phyloP scores from a whole-genome alignment of 1,284 basidiomycete genomes.

The Fomitiporia mediterranea region DNA sequence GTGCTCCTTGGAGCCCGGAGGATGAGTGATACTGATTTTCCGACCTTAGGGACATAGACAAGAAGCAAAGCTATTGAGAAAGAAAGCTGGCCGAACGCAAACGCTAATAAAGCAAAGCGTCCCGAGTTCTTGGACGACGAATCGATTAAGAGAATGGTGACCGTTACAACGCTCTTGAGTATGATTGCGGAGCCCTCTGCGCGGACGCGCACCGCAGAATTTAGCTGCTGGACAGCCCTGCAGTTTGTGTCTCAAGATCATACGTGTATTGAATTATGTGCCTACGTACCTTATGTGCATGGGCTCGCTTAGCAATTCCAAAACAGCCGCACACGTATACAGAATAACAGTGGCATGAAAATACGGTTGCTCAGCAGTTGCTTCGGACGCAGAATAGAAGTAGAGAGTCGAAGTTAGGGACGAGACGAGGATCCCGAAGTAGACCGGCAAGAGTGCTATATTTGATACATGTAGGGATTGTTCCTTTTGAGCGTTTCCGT shows the following conservation, averaged over 20 bases:
- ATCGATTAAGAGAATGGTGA: slow-evolving; percentile 55
- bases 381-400: slow-evolving; percentile 41
- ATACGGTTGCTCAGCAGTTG: slow-evolving; percentile 54
- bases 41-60: slow-evolving; percentile 12
- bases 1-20: slow-evolving; percentile 1
- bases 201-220: slow-evolving; percentile 64
- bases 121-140: slow-evolving; percentile 27
- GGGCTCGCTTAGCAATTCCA: slow-evolving; percentile 81
- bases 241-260: slow-evolving; percentile 16
- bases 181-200: slow-evolving; percentile 83
- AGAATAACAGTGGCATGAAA: slow-evolving; percentile 61
- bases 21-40: slow-evolving; percentile 5
- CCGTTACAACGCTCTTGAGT: slow-evolving; percentile 67
- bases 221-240: slow-evolving; percentile 64
- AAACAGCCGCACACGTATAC: slow-evolving; percentile 69
- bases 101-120: slow-evolving; percentile 66
- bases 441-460: slow-evolving; percentile 53
- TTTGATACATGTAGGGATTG: slow-evolving; percentile 35
- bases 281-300: slow-evolving; percentile 62
- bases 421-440: slow-evolving; percentile 52
- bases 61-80: slow-evolving; percentile 46
- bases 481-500: slow-evolving; percentile 20
- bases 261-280: slow-evolving; percentile 25
- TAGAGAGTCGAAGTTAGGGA: slow-evolving; percentile 47
- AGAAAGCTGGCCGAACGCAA: slow-evolving; percentile 74